Evolutionary conservation across 2,329 filamentous ascomycete genomes (phyloP).

Genomic region (Albophoma yamanashiensis): DNA sequence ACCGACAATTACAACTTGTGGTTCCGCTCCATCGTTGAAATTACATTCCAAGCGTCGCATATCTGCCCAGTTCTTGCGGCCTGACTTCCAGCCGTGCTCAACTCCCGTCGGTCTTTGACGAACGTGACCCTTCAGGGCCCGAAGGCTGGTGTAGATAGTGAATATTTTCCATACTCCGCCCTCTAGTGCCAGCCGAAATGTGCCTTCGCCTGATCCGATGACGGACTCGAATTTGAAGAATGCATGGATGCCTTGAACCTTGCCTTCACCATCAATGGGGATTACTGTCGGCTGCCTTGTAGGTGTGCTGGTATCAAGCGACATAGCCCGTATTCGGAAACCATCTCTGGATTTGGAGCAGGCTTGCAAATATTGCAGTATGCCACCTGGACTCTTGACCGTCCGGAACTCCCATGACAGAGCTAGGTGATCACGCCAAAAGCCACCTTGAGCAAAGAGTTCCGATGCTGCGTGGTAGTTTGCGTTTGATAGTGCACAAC

Average conservation of each 20-base stretch:
- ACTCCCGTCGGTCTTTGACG: constrained; percentile 42
- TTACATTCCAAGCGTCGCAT: constrained; percentile 34
- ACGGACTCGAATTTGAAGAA: constrained; percentile 44
- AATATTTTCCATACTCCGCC: constrained; percentile 47
- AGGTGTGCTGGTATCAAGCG: constrained; percentile 32
- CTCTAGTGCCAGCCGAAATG: constrained; percentile 39
- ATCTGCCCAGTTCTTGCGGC: constrained; percentile 51
- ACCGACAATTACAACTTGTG: constrained; percentile 52
- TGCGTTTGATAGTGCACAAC: constrained; percentile 23
- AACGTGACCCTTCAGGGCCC: constrained; percentile 41
- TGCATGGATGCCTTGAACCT: constrained; percentile 41
- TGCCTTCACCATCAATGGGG: constrained; percentile 37
- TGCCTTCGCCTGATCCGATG: constrained; percentile 43
- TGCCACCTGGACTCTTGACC: constrained; percentile 28
- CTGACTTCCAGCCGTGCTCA: constrained; percentile 39
- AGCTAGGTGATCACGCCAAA: constrained; percentile 48
- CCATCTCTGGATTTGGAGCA: constrained; percentile 21
- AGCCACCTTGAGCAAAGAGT: constrained; percentile 35
- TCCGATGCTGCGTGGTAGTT: constrained; percentile 21
- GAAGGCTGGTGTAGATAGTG: constrained; percentile 50
- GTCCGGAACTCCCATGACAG: constrained; percentile 47
- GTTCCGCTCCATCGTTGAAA: constrained; percentile 35
- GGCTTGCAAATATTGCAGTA: constrained; percentile 26
- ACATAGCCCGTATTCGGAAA: constrained; percentile 30
- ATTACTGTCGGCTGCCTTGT: constrained; percentile 31